Evolutionary conservation across 2,329 filamentous ascomycete genomes (phyloP).

Genomic region (Exophiala mesophila): DNA sequence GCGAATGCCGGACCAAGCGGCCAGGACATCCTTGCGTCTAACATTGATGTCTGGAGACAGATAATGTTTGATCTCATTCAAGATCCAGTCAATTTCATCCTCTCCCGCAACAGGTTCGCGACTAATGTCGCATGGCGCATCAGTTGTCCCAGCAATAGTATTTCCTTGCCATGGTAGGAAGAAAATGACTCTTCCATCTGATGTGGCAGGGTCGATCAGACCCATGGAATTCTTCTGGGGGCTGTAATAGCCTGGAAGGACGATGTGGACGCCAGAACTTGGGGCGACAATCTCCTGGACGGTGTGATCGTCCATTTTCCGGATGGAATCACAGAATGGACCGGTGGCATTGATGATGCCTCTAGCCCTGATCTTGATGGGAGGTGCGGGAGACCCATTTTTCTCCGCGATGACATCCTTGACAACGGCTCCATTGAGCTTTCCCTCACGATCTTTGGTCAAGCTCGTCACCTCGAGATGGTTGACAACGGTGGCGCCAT

Average conservation of each 20-base stretch:
- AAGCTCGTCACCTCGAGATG: conserved; percentile 75
- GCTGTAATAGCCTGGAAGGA: conserved; percentile 81
- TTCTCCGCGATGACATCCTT: conserved; percentile 65
- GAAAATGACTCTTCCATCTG: conserved; percentile 85
- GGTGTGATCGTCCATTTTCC: conserved; percentile 72
- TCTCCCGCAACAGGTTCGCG: conserved; percentile 72
- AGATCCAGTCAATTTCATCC: conserved; percentile 81
- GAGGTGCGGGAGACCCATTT: conserved; percentile 57
- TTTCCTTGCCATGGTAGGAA: conserved; percentile 92
- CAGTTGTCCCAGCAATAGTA: conserved; percentile 84
- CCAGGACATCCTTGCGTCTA: conserved; percentile 78
- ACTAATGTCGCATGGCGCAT: conserved; percentile 68
- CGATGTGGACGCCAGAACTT: conserved; percentile 78
- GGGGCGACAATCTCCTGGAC: conserved; percentile 77
- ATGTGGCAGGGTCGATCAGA: conserved; percentile 78
- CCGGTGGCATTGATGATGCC: conserved; percentile 86
- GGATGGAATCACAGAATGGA: conserved; percentile 78
- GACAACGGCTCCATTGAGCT: conserved; percentile 66
- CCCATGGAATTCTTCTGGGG: conserved; percentile 70
- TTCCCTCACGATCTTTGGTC: conserved; percentile 68
- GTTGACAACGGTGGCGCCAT: conserved; percentile 76
- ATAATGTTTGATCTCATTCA: conserved; percentile 77
- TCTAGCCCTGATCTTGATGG: conserved; percentile 64
- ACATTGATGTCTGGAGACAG: conserved; percentile 80
- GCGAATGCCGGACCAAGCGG: conserved; percentile 83